Base-by-base conservation (phyloP, 1,139 yeast genomes). In the Yamadazyma dushanensis region DNA sequence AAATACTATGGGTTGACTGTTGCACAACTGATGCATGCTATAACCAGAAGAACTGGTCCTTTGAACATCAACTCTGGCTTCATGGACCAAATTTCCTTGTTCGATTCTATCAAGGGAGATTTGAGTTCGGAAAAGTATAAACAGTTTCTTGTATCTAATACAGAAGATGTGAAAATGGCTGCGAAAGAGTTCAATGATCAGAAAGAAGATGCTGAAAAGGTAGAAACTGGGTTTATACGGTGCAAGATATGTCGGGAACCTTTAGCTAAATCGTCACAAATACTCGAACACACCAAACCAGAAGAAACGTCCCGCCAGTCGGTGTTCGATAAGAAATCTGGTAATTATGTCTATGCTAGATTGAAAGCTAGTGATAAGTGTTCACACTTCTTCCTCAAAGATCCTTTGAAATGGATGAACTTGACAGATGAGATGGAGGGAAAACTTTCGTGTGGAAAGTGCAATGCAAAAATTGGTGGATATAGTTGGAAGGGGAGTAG, bases 401-500 rank as follows among this genome's bases (percentile, higher is more conserved):
- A 92, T 57, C 97, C 98, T 0, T 66, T 90, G 39, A 67, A 70
- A 23, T 92, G 98, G 98, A 92, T 92, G 99, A 75, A 81, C 41
- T 37, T 39, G 30, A 66, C 70, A 1, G 78, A 76, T 31, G 83
- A 81, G 36, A 53, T 92, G 6, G 97, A 90, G 55, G 98, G 98
- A 2, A 86, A 83, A 51, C 80, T 92, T 33, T 57, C 64, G 15
- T 92, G 99, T 3, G 32, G 36, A 4, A 83, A 82, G 51, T 92
- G 99, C 63, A 66, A 69, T 4, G 70, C 85, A n/a, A 84, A 83
- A 59, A 76, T 83, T 2, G 98, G 98, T 5, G 90, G 89, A 0
- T 92, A 89, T 55, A 80, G 83, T 44, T 92, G 99, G 99, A 86
- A 82, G 54, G 99, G 99, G 0, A 80, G 90, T 4, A 70, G 95